Base-by-base conservation (phyloP, 352 stramenopile species). In the Globisporangium alternatum region DNA sequence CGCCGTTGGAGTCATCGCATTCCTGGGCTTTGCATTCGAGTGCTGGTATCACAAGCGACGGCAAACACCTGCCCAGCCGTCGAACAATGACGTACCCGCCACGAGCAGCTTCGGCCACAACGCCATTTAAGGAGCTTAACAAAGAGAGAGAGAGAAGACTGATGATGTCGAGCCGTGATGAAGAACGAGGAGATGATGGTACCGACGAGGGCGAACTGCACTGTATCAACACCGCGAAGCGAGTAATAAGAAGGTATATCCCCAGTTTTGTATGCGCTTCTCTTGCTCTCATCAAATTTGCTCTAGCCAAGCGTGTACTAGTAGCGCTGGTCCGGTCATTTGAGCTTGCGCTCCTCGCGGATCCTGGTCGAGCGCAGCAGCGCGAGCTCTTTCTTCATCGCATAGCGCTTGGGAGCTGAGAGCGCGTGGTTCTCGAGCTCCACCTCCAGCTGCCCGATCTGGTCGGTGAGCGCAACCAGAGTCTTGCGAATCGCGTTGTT, bases 381-480 rank as follows among this genome's bases (percentile, higher is more conserved):
- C 9, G 85, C 85, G 17, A 96, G 62, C 47, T 94, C 78, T 65
- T 94, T 96, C 71, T 92, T 93, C 37, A 96, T 56, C 35, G 85
- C 84, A 45, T 90, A 94, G 22, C 79, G 83, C 60, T 94, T 96
- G 2, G 83, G 65, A 2, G 68, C 83, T 13, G 83, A 93, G 7
- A 95, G 62, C 8, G 78, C 62, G 22, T 77, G 76, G 51, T 73
- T 72, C 48, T 95, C 87, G 31, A 95, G 74, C 62, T 90, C 71
- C 7, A 33, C n/a, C 43, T 92, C 81, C 28, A 93, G 71, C 19
- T 74, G 52, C 12, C 67, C 65, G 56, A 95, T 93, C 45, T 86
- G 69, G 5, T 49, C 43, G 5, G 60, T 69, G 31, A 89, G 68
- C 21, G 74, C 66, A 7, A 58, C 60, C 8, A 81, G 19, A 43